Conservation (phyloP, 2,329 filamentous ascomycete species). For the Verruconis gallopava region DNA sequence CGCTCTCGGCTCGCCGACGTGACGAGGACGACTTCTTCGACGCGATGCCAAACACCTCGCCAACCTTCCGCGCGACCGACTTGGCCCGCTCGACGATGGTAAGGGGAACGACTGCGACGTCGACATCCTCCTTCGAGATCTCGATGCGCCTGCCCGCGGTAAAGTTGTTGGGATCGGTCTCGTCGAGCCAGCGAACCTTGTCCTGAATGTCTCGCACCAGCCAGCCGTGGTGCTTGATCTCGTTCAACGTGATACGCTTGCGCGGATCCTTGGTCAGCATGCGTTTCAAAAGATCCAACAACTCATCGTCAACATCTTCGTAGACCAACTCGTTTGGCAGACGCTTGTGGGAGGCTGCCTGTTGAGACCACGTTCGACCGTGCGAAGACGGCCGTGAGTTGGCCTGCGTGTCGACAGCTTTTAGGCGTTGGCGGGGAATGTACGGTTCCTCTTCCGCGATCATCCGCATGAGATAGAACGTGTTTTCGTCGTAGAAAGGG, state of each 20-base stretch:
- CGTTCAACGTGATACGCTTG: slow-evolving; percentile 74
- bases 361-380: slow-evolving; percentile 30
- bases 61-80: slow-evolving; percentile 54
- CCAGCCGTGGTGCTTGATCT: slow-evolving; percentile 93
- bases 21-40: slow-evolving; percentile 28
- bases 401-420: slow-evolving; percentile 45
- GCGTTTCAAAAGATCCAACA: slow-evolving; percentile 64
- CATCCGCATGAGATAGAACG: slow-evolving; percentile 80
- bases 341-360: slow-evolving; percentile 55
- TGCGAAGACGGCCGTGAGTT: slow-evolving; percentile 33
- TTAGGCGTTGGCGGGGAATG: slow-evolving; percentile 70
- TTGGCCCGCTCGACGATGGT: slow-evolving; percentile 75
- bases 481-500: slow-evolving; percentile 82
- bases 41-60: slow-evolving; percentile 44
- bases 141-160: slow-evolving; percentile 77
- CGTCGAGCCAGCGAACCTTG: slow-evolving; percentile 73
- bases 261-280: slow-evolving; percentile 83
- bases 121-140: slow-evolving; percentile 85
- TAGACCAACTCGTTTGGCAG: slow-evolving; percentile 69
- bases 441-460: slow-evolving; percentile 91
- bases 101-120: slow-evolving; percentile 77
- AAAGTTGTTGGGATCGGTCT: slow-evolving; percentile 72
- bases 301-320: slow-evolving; percentile 68
- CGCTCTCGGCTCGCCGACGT: slow-evolving; percentile 44
- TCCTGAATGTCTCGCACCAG: slow-evolving; percentile 67